Evolutionary conservation across 768 basidiomycete genomes (phyloP), one percentile per base, ranked within the genome.

Genomic region (Botryobasidium botryosum): DNA sequence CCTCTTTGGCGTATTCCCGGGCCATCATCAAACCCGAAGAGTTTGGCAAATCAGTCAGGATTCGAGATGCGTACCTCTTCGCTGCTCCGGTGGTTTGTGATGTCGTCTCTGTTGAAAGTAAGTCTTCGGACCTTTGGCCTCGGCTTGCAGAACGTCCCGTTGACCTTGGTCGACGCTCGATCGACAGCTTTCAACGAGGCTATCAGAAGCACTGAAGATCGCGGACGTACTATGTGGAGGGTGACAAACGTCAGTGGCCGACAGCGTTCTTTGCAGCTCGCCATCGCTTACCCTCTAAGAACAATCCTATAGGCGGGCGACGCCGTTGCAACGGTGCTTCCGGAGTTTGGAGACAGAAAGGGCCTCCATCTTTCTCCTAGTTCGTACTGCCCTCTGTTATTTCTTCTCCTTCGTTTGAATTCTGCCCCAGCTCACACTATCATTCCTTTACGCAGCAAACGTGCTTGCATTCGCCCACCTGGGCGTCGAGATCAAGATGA

Each of bases 11-110:
- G 15, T 50, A 50, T 26, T 41, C 23, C 6, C 13, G 29, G 26
- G 10, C 40, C 38, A 12, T 49, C 17, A n/a, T 40, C 7, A 8
- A 23, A 13, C 41, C 10, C 21, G 28, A 45, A n/a, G 48, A 47
- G 13, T 18, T 52, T 7, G 46, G 44, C 6, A 42, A 25, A 2
- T 29, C 41, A 2, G 28, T 43, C 17, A 20, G 27, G 26, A 35
- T 47, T 37, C 39, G 46, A 21, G 42, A 48, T 44, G 41, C 42
- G 35, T 48, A 44, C 27, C 29, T 48, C 20, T 44, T 48, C 21
- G 47, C 47, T 3, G 47, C 47, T 13, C 47, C 47, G 4, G 37
- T 48, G 8, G 33, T 36, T 15, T 43, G 29, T 18, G 43, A 48
- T 37, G n/a, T 24, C 8, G 31, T 21, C 27, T 43, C 42, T 37